A percentile compares a stretch with the other conserved stretches of the same genome.
Conservation (phyloP, 495 filamentous ascomycete genomes). For the Aspergillus conjunctus region DNA sequence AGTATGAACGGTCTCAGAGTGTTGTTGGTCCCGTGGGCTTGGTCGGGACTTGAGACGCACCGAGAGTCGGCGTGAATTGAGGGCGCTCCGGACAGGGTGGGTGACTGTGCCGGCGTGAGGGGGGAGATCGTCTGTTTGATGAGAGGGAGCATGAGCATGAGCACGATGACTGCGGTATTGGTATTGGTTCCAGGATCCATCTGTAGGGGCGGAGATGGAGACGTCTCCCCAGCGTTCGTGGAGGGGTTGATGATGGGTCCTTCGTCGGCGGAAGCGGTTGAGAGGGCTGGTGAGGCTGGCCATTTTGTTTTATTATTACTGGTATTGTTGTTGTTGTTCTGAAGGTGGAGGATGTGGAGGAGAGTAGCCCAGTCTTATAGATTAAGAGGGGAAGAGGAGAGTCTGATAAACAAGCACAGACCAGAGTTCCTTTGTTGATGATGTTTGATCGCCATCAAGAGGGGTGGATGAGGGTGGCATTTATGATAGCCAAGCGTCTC, state of each 20-base stretch:
- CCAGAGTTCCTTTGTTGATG: slow-evolving; percentile 1
- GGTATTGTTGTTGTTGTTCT: neutral
- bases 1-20: neutral
- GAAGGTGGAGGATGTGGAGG: neutral
- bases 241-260: slow-evolving; percentile 31
- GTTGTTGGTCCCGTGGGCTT: slow-evolving; percentile 13
- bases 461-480: slow-evolving; percentile 5
- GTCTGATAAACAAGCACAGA: slow-evolving; percentile 1
- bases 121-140: slow-evolving; percentile 13
- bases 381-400: neutral
- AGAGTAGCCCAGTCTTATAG: neutral
- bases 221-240: slow-evolving; percentile 48
- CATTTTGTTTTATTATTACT: slow-evolving; percentile 25
- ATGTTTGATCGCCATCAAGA: slow-evolving; percentile 17
- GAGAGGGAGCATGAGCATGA: slow-evolving; percentile 19
- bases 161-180: slow-evolving; percentile 34
- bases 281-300: slow-evolving; percentile 37
- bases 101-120: slow-evolving; percentile 21
- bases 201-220: slow-evolving; percentile 40
- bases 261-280: slow-evolving; percentile 35
- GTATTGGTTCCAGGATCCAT: slow-evolving; percentile 47
- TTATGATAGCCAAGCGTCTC: neutral
- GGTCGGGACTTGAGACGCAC: slow-evolving; percentile 35
- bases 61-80: slow-evolving; percentile 38
- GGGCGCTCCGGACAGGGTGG: slow-evolving; percentile 30